Conservation (phyloP, 805 yeast genomes). For the Hagleromyces aurorensis region DNA sequence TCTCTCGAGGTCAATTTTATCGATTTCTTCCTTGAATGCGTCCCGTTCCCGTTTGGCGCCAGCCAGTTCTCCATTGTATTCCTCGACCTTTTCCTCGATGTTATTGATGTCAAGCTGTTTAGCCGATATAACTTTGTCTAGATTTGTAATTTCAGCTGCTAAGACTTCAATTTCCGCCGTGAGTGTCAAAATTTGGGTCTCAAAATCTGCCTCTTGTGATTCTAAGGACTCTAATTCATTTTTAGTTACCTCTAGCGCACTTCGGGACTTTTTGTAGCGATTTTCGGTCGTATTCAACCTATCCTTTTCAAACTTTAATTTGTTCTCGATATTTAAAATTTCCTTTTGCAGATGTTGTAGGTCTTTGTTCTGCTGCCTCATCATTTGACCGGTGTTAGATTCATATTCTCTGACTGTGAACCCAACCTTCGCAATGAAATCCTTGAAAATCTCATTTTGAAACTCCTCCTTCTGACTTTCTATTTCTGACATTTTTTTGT, state of each 20-base stretch:
- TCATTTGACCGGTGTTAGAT: slow-evolving; percentile 49
- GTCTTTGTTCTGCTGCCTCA: slow-evolving; percentile 52
- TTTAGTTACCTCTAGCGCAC: slow-evolving; percentile 34
- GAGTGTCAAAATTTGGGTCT: slow-evolving; percentile 31
- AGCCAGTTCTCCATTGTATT: slow-evolving; percentile 25
- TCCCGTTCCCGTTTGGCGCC: slow-evolving; percentile 31
- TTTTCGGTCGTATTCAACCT: slow-evolving; percentile 48
- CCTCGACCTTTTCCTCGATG: slow-evolving; percentile 45
- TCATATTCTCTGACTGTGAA: slow-evolving; percentile 66
- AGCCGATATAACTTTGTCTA: slow-evolving; percentile 29
- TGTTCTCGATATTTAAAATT: slow-evolving; percentile 50
- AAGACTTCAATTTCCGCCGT: slow-evolving; percentile 37
- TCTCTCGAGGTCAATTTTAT: slow-evolving; percentile 48
- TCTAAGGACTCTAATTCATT: slow-evolving; percentile 28
- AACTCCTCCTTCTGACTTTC: slow-evolving; percentile 29
- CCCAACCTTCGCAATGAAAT: slow-evolving; percentile 48
- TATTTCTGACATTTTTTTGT: slow-evolving; percentile 22
- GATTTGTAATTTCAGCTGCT: slow-evolving; percentile 30
- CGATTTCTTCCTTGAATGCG: slow-evolving; percentile 43
- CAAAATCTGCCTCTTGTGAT: slow-evolving; percentile 28
- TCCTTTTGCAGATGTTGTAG: slow-evolving; percentile 54
- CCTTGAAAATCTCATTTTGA: slow-evolving; percentile 40
- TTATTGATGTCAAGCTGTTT: slow-evolving; percentile 30
- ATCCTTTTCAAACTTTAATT: slow-evolving; percentile 56
- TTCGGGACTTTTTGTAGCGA: slow-evolving; percentile 34